Evolutionary conservation across 495 filamentous ascomycete species (phyloP).

Genomic region (Bombardia bombarda): DNA sequence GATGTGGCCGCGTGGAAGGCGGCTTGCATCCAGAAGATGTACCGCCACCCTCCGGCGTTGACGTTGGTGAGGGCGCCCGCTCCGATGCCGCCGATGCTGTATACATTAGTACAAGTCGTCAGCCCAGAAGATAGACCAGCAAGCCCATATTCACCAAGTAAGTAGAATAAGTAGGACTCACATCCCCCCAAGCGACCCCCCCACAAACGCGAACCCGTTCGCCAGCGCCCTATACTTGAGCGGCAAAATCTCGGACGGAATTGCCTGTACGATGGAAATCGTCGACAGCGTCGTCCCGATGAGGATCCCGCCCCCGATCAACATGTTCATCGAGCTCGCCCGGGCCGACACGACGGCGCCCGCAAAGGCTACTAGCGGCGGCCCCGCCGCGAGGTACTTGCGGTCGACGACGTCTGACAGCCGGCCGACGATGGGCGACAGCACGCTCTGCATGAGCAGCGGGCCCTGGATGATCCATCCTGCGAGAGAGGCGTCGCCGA

Average conservation of each 20-base stretch:
- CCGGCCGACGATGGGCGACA: conserved; percentile 46
- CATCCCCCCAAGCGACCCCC: conserved; percentile 41
- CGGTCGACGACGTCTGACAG: conserved; percentile 48
- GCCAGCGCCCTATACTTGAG: conserved; percentile 46
- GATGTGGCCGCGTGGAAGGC: conserved; percentile 40
- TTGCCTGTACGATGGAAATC: conserved; percentile 45
- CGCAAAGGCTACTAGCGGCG: conserved; percentile 43
- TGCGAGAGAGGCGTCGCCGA: conserved; percentile 39
- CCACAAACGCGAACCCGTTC: conserved; percentile 43
- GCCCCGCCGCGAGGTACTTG: conserved; percentile 41
- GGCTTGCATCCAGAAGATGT: conserved; percentile 54
- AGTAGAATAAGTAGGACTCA: conserved; percentile 15
- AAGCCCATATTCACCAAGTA: neutral
- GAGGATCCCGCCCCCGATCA: conserved; percentile 48
- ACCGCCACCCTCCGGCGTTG: conserved; percentile 39
- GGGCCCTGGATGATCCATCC: conserved; percentile 52
- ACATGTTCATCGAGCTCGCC: conserved; percentile 43
- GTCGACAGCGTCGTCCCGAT: conserved; percentile 46
- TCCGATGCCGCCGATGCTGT: conserved; percentile 36
- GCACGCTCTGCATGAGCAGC: conserved; percentile 45
- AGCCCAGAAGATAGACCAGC: neutral
- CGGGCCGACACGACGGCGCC: conserved; percentile 47
- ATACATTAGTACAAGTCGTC: neutral
- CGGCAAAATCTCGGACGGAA: conserved; percentile 47
- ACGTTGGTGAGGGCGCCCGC: conserved; percentile 45